phyloP scores from a whole-genome alignment of 2,329 filamentous ascomycete genomes.

The Alternaria brassicae region DNA sequence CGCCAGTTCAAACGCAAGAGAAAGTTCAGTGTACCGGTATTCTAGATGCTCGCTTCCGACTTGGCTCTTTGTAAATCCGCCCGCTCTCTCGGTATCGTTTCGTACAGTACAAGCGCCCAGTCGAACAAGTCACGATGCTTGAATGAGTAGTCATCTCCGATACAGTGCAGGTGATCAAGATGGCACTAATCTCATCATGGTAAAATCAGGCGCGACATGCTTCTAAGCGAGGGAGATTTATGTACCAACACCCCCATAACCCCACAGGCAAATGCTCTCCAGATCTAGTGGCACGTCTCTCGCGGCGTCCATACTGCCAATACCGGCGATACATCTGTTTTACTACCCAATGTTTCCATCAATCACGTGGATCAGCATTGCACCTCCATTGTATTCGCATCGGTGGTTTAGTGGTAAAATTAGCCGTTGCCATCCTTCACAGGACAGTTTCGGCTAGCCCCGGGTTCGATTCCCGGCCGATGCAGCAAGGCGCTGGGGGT shows the following conservation, averaged over 20 bases:
- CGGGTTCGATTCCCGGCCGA: slow-evolving; percentile 17
- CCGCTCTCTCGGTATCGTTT: neutral
- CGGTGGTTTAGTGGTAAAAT: slow-evolving; percentile 26
- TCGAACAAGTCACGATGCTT: neutral
- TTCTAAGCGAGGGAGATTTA: slow-evolving; percentile 10
- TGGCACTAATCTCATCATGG: neutral
- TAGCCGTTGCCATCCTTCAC: slow-evolving; percentile 19
- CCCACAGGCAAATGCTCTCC: neutral
- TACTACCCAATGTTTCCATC: too few relatives aligned
- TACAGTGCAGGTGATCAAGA: neutral
- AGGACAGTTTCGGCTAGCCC: slow-evolving; percentile 18
- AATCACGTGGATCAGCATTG: neutral
- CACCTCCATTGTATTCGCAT: slow-evolving; percentile 1
- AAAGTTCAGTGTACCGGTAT: neutral
- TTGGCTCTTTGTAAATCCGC: neutral
- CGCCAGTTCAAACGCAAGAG: neutral
- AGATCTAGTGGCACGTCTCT: too few relatives aligned
- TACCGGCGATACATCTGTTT: too few relatives aligned
- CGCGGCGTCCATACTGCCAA: too few relatives aligned
- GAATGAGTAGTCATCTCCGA: neutral
- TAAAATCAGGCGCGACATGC: neutral
- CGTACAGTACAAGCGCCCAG: neutral
- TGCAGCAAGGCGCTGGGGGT: neutral
- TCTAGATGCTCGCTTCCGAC: neutral
- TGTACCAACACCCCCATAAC: neutral